phyloP scores from a whole-genome alignment of 2,329 filamentous ascomycete genomes.

The Fusarium illudens region DNA sequence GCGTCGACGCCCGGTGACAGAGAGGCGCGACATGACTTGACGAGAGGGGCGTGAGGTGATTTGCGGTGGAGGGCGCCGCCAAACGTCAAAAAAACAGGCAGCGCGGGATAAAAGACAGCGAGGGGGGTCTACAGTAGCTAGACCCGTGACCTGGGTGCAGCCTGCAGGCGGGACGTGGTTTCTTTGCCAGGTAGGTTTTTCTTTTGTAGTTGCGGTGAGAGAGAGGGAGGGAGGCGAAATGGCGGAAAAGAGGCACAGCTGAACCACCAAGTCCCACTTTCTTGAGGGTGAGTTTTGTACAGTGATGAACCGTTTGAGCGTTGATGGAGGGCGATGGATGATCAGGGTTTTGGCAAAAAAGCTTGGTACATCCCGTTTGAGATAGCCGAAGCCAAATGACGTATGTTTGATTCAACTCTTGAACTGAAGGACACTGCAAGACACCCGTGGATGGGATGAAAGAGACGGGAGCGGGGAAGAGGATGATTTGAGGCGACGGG shows the following conservation, averaged over 20 bases:
- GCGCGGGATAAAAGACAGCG: constrained; percentile 16
- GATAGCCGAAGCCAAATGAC: constrained; percentile 16
- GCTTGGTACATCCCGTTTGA: constrained; percentile 11
- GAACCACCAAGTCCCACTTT: neutral
- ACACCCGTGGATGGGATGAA: constrained; percentile 6
- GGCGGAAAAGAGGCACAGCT: neutral
- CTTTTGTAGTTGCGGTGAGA: constrained; percentile 27
- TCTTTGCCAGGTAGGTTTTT: neutral
- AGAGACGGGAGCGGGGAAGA: neutral
- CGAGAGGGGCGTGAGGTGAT: neutral
- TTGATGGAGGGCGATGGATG: constrained; percentile 5
- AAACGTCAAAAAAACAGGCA: constrained; percentile 1
- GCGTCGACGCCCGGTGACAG: constrained; percentile 10
- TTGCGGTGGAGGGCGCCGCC: neutral
- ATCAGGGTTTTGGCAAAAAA: constrained; percentile 25
- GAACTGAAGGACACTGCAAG: neutral
- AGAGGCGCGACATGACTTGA: neutral
- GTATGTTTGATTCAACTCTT: constrained; percentile 8
- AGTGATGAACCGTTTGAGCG: neutral
- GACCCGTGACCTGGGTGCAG: constrained; percentile 18
- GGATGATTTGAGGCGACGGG: constrained; percentile 19
- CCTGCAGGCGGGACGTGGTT: constrained; percentile 23
- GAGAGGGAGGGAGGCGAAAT: neutral
- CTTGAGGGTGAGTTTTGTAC: neutral
- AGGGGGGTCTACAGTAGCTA: constrained; percentile 13